phyloP scores from a whole-genome alignment of 2,329 filamentous ascomycete genomes.

The Cladosporium halotolerans region DNA sequence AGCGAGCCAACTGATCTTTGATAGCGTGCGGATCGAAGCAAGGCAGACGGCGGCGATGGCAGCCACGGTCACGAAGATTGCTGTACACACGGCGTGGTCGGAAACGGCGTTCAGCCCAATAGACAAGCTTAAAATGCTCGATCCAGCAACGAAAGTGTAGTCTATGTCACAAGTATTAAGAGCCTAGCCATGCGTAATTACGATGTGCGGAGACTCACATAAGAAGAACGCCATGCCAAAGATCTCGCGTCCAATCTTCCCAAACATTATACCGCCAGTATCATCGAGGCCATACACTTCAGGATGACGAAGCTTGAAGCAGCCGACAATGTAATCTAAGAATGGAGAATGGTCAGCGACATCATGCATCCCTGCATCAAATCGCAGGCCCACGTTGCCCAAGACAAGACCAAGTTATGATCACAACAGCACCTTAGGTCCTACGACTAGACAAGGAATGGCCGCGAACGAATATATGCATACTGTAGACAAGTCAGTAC shows the following conservation, averaged over 20 bases:
- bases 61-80: constrained; percentile 38
- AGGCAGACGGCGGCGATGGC: not conserved
- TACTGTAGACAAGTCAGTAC: constrained; percentile 40
- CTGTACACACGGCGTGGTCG: constrained; percentile 52
- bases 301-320: constrained; percentile 48
- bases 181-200: constrained; percentile 31
- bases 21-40: constrained; percentile 2
- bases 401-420: too few species aligned
- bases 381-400: too few species aligned
- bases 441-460: constrained; percentile 42
- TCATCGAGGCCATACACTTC: constrained; percentile 53
- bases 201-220: constrained; percentile 29
- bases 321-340: constrained; percentile 41
- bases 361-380: too few species aligned
- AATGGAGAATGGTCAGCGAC: not conserved
- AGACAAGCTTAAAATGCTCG: constrained; percentile 54
- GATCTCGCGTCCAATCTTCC: constrained; percentile 44
- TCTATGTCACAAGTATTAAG: constrained; percentile 43
- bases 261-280: constrained; percentile 48
- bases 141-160: constrained; percentile 51
- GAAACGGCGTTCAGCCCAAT: constrained; percentile 56
- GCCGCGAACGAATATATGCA: constrained; percentile 44
- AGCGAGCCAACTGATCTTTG: constrained; percentile 51
- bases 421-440: too few species aligned
- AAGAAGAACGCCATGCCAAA: constrained; percentile 37